Base-by-base conservation (phyloP, 1,139 yeast genomes). In the Blastobotrys aristatus region DNA sequence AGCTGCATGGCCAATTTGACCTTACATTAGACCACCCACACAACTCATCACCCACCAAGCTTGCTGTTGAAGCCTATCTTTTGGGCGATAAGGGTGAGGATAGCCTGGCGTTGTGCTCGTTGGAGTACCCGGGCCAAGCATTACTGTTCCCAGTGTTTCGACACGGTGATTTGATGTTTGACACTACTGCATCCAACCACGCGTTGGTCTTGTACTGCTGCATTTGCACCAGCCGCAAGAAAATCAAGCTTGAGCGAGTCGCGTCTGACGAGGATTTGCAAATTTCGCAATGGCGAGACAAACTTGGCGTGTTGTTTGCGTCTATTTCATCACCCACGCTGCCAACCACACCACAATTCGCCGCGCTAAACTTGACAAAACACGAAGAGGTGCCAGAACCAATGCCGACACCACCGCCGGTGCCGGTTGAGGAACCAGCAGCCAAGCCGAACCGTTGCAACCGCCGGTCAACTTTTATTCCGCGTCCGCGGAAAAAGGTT, bases 91-190 rank as follows among this genome's bases (percentile, higher is more conserved):
- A 53, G 43, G 51, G 53, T 26, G 18, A 18, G 10, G 16, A 24
- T n/a, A 58, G 66, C 27, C 50, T 70, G 21, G 72, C 68, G 1
- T 50, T 70, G 18, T 68, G 71, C 50, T 59, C 62, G 26, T 55
- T 67, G 14, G 65, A 64, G 41, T 57, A 62, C 37, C 56, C 69
- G 3, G 70, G 70, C 3, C 56, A 69, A 37, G 59, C 65, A 2
- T 54, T 70, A 36, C 49, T 70, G 42, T 70, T 69, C 51, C 66
- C 67, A 10, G 57, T 66, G 4, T 56, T 70, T 34, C 59, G 65
- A 31, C 49, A 52, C 5, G 62, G 62, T 17, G 71, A 69, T 40
- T 52, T 70, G 17, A 44, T 48, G 16, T 45, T 61, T 44, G 48
- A 52, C 43, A 20, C 31, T 8, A 18, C 35, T 5, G 13, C 17